These are phyloP conservation scores for Cicer cuneatum DNA, from an alignment of 306 rosid genomes.

Conservation along the genomic window DNA sequence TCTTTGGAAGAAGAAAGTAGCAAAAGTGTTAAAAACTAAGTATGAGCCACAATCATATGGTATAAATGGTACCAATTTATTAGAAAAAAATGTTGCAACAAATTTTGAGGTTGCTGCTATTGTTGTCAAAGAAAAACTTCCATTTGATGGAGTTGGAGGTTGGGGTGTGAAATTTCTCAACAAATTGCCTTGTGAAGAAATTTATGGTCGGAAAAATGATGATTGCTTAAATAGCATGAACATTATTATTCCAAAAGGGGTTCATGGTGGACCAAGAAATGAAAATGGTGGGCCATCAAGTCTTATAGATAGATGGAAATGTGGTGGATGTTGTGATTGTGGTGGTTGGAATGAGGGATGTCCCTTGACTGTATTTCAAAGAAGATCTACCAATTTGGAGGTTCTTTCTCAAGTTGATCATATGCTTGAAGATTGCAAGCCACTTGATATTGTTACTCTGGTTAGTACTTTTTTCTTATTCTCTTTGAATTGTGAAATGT, in stretches of 20 bases:
- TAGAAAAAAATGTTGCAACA: constrained; percentile 56
- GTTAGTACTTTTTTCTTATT: constrained; percentile 43
- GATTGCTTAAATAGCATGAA: constrained; percentile 65
- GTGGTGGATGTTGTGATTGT: constrained; percentile 85
- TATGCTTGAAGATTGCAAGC: constrained; percentile 61
- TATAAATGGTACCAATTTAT: constrained; percentile 33
- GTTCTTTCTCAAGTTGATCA: constrained; percentile 45
- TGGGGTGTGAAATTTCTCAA: constrained; percentile 94
- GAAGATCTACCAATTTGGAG: constrained; percentile 49
- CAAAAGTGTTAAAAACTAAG: constrained; percentile 56
- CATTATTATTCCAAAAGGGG: constrained; percentile 76
- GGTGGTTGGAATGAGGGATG: constrained; percentile 99
- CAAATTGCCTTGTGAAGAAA: constrained; percentile 56
- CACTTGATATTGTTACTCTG: constrained; percentile 62
- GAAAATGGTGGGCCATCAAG: constrained; percentile 80
- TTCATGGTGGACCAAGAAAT: constrained; percentile 88
- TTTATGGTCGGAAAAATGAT: constrained; percentile 49
- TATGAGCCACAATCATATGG: constrained; percentile 37
- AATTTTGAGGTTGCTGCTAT: constrained; percentile 86
- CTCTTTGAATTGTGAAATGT: constrained; percentile 16
- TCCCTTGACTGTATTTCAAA: constrained; percentile 73
- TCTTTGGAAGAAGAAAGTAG: constrained; percentile 62
- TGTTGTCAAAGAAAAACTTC: constrained; percentile 70
- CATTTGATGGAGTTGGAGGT: constrained; percentile 67
- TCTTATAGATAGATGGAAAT: constrained; percentile 86